phyloP scores from a whole-genome alignment of 1,284 basidiomycete genomes.

The Malassezia nana region DNA sequence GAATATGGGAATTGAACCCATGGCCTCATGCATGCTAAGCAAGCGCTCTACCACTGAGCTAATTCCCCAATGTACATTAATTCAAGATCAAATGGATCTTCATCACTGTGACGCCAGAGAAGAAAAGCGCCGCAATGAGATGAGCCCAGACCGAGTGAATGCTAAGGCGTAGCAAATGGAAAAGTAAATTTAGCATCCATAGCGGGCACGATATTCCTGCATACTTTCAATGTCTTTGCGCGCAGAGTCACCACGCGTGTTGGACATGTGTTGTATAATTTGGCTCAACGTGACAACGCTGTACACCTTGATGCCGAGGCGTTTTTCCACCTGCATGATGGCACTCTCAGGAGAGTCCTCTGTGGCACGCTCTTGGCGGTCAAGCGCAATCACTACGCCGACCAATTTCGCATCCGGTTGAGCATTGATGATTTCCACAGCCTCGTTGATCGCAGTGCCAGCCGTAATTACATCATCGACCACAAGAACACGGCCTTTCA shows the following conservation, averaged over 20 bases:
- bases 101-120: too few species aligned
- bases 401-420: conserved; percentile 53
- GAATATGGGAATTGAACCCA: conserved; percentile 24
- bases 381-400: conserved; percentile 80
- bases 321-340: conserved; percentile 64
- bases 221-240: conserved; percentile 63
- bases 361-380: conserved; percentile 72
- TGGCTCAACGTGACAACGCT: conserved; percentile 74
- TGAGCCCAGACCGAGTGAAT: too few species aligned
- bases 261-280: conserved; percentile 71
- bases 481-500: conserved; percentile 65
- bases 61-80: conserved; percentile 9
- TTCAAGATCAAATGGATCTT: too few species aligned
- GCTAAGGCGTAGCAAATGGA: not conserved
- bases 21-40: conserved; percentile 23
- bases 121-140: too few species aligned
- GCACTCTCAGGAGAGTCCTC: conserved; percentile 43
- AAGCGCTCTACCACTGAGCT: conserved; percentile 25
- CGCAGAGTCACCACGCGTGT: conserved; percentile 53
- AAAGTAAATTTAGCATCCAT: conserved; percentile 42
- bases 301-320: conserved; percentile 61
- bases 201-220: conserved; percentile 69
- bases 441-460: conserved; percentile 53
- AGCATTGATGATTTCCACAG: conserved; percentile 34
- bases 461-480: conserved; percentile 96